Percentiles rank a stretch among this genome's conserved stretches.
These are phyloP conservation scores for Scheffersomyces coipomensis DNA, from an alignment of 805 yeast genomes.

Conservation along the genomic window DNA sequence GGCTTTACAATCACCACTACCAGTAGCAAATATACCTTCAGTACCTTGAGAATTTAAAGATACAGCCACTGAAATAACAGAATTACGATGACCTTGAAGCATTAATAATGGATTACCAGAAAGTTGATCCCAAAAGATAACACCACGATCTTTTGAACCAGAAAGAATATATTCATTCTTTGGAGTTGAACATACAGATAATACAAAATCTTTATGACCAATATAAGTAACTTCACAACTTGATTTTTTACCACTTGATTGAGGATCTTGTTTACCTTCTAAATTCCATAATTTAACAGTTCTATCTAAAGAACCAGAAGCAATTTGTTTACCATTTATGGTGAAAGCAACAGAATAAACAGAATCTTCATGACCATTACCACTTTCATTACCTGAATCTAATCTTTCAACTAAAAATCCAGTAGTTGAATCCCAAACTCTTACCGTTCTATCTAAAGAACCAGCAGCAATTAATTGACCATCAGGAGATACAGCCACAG, in stretches of 20 bases:
- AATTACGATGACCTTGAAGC: conserved; percentile 96
- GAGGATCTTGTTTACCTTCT: conserved; percentile 48
- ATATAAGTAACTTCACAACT: conserved; percentile 89
- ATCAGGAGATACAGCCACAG: conserved; percentile 95
- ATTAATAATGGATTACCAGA: conserved; percentile 90
- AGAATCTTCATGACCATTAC: conserved; percentile 94
- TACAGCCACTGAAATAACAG: conserved; percentile 92
- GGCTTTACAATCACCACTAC: conserved; percentile 96
- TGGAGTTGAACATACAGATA: conserved; percentile 91
- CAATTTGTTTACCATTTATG: conserved; percentile 86
- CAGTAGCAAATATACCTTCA: conserved; percentile 91
- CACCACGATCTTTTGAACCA: conserved; percentile 96
- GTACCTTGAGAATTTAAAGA: conserved; percentile 73
- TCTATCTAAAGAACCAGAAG: conserved; percentile 92
- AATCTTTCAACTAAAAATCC: conserved; percentile 90
- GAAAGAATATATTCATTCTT: conserved; percentile 87
- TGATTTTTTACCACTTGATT: conserved; percentile 31
- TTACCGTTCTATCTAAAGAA: conserved; percentile 88
- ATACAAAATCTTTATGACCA: conserved; percentile 95
- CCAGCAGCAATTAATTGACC: conserved; percentile 96
- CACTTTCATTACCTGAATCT: conserved; percentile 82
- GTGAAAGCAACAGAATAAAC: conserved; percentile 94
- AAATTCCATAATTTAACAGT: conserved; percentile 95
- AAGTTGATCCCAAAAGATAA: conserved; percentile 91
- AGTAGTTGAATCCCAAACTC: conserved; percentile 95